Evolutionary conservation across 371 early-diverging fungal genomes (phyloP).

Genomic region (Mucor racemosus): DNA sequence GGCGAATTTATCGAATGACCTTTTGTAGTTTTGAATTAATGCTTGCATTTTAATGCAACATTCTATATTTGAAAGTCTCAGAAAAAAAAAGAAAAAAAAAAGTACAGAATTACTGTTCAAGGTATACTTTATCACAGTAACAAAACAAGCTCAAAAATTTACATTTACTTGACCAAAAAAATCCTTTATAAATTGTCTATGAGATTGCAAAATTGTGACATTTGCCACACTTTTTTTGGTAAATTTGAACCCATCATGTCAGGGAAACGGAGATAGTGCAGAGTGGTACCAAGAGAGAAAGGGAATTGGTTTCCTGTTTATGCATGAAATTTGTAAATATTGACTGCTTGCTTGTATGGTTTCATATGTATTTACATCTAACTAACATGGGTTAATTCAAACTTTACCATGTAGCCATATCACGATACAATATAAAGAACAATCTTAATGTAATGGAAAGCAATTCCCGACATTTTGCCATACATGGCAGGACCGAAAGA

Average conservation of each 20-base stretch:
- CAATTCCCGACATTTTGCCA: no score
- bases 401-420: background rate
- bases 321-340: background rate
- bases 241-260: background rate
- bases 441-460: no score
- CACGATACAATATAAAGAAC: no score
- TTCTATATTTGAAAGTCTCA: no score
- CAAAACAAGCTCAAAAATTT: no score
- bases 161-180: background rate
- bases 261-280: background rate
- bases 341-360: background rate
- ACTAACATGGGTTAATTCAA: slow-evolving; percentile 2
- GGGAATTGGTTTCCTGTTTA: background rate
- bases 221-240: background rate
- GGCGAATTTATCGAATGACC: background rate
- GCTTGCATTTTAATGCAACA: background rate
- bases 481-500: no score
- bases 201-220: background rate
- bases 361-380: background rate
- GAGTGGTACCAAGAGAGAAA: background rate
- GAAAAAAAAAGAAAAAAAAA: no score
- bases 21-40: background rate
- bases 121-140: no score
- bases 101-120: no score
- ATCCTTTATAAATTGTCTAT: background rate